These are phyloP conservation scores for Actinomortierella wolfii DNA, from an alignment of 371 early-diverging fungal genomes.

Conservation along the genomic window DNA sequence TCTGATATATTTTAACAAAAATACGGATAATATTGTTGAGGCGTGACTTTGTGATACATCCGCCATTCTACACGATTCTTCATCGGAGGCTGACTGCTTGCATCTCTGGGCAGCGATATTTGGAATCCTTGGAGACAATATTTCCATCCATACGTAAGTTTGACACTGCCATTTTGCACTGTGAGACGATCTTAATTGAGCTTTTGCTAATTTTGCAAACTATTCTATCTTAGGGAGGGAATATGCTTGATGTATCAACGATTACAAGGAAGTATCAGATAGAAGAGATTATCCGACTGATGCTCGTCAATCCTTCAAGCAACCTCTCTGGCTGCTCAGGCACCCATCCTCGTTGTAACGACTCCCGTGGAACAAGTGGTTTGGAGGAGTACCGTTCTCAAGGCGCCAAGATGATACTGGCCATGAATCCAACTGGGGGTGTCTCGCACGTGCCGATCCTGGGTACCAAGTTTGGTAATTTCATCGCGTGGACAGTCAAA, in stretches of 20 bases:
- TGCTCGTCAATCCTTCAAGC: conserved; percentile 2
- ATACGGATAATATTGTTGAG: too few species aligned
- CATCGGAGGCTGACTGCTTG: conserved; percentile 2
- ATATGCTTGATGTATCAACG: too few species aligned
- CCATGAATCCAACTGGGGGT: conserved; percentile 39
- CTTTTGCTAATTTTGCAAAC: too few species aligned
- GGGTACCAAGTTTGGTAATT: conserved; percentile 23
- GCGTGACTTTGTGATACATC: background rate
- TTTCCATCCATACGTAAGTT: background rate
- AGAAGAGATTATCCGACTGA: conserved; percentile 18
- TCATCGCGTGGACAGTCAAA: conserved; percentile 20
- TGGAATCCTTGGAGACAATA: background rate
- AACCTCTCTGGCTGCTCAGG: background rate
- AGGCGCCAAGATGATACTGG: conserved; percentile 16
- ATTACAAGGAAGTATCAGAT: too few species aligned
- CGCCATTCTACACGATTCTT: background rate
- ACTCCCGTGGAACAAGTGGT: too few species aligned
- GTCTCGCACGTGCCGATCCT: conserved; percentile 25
- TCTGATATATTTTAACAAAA: too few species aligned
- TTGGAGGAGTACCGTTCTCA: too few species aligned
- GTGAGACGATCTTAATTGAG: background rate
- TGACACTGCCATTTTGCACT: background rate
- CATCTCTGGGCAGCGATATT: background rate
- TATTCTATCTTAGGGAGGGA: too few species aligned
- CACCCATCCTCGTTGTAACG: too few species aligned